Percentiles rank a stretch among this genome's conserved stretches.
These are phyloP conservation scores for Iris macrosiphon DNA, from an alignment of 106 monocot genomes.

Conservation along the genomic window DNA sequence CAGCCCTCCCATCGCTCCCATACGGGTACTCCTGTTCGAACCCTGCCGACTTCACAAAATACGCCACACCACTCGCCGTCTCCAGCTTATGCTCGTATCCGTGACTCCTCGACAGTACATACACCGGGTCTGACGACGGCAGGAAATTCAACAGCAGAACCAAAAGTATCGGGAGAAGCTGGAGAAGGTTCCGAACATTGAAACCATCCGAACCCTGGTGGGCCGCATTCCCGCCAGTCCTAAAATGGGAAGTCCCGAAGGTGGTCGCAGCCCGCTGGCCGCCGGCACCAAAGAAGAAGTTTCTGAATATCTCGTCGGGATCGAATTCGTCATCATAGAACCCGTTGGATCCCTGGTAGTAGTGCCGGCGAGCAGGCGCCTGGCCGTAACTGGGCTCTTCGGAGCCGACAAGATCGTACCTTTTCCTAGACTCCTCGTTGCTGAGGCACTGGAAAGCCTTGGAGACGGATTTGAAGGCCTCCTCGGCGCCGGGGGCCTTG, in stretches of 20 bases:
- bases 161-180: slow-evolving; percentile 74
- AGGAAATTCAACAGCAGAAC: slow-evolving; percentile 74
- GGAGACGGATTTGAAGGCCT: slow-evolving; percentile 90
- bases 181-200: slow-evolving; percentile 40
- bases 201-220: slow-evolving; percentile 17
- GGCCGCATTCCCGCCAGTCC: slow-evolving; percentile 51
- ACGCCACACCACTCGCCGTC: slow-evolving; percentile 60
- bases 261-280: slow-evolving; percentile 38
- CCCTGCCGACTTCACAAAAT: slow-evolving; percentile 63
- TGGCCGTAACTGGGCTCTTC: slow-evolving; percentile 47
- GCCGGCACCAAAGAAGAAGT: slow-evolving; percentile 79
- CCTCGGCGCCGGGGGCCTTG: slow-evolving; percentile 88
- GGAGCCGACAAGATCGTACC: slow-evolving; percentile 81
- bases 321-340: slow-evolving; percentile 82
- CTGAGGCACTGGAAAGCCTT: slow-evolving; percentile 97
- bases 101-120: slow-evolving; percentile 40
- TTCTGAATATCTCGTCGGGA: slow-evolving; percentile 94
- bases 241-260: slow-evolving; percentile 68
- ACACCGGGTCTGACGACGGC: slow-evolving; percentile 72
- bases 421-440: slow-evolving; percentile 65
- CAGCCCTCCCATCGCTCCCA: slow-evolving; percentile 42
- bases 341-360: slow-evolving; percentile 45
- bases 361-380: slow-evolving; percentile 16
- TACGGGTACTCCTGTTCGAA: slow-evolving; percentile 82
- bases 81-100: slow-evolving; percentile 59